Evolutionary conservation across 768 basidiomycete genomes (phyloP), one percentile per base, ranked within the genome.

Genomic region (Tulasnella calospora): DNA sequence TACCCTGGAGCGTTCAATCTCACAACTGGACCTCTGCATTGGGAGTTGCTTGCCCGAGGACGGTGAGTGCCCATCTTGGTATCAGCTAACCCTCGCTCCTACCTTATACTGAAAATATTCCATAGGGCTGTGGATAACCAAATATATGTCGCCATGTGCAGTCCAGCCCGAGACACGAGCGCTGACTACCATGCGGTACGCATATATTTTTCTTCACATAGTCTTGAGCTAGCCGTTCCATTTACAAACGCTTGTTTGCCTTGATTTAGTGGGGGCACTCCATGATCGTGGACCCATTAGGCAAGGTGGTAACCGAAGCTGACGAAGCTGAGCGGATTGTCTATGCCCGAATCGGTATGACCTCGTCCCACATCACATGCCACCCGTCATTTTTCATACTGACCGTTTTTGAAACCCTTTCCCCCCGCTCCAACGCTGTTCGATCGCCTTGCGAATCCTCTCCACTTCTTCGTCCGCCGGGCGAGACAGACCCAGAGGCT

Each of bases 1-100:
- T 98, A 98, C 84, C 98, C 98, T 7, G 90, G 91, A 15, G 98
- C 98, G 19, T 99, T 99, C 89, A 99, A 98, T 83, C 85, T 90
- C 82, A 98, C 96, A 4, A 99, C 98, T 0, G 98, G 98, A 0
- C 96, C 96, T 0, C 85, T 98, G 71, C 95, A 99, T 84, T 99
- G 98, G 98, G 94, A 96, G 81, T 86, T 99, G 3, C 87, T 99
- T 30, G 94, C 94, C 82, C 89, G 93, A 73, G 91, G 92, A 77
- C 87, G 95, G 94, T 93, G 82, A n/a, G 87, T 84, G 35, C 72
- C 41, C 35, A 73, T 73, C 30, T 46, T 47, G n/a, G 17, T 33
- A 19, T 15, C 21, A 55, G 38, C 5, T 19, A 21, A 36, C 71
- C n/a, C 73, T 57, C 36, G 40, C 61, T 30, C 30, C 21, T 38